Base-by-base conservation (phyloP, 345 rosid genomes). In the Trapa incisa region DNA sequence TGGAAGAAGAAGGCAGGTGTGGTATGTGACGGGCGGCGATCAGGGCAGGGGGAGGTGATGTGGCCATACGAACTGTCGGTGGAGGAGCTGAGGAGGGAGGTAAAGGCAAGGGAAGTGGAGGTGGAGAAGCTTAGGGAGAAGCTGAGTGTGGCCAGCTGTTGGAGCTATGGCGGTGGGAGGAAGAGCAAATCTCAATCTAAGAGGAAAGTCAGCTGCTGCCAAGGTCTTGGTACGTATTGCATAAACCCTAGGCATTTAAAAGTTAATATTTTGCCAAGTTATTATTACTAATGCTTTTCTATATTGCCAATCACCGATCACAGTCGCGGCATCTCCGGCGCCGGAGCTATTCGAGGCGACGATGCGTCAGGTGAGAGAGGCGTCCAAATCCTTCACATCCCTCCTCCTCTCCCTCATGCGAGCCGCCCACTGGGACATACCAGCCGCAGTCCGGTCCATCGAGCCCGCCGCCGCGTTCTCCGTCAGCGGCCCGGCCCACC, bases 401-500 rank as follows among this genome's bases (percentile, higher is more conserved):
- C 79, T 84, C 12, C 85, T 94, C 47, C 83, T 90, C 66, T 83
- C 99, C 47, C 83, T 82, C 50, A 94, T 94, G 99, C 83, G 91
- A 37, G 74, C 86, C 62, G 99, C 97, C 4, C 99, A 78, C 14
- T 88, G 99, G 99, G 97, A 94, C 76, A 91, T 90, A 16, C 79
- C 89, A 6, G 96, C 97, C 11, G 96, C 96, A 0, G 94, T 93
- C 64, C 95, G 96, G 2, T 94, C 97, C 54, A 94, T 94, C 36
- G 97, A 87, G 75, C 86, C 96, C 1, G 94, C 90, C 17, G 65
- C 73, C 52, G 63, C 69, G 0, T 48, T 71, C 47, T 64, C 66
- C 1, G 58, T 61, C 75, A 16, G 68, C 84, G 50, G 43, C 4
- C 43, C 84, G 5, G 79, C 80, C 67, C 89, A 86, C 64, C 96